Conservation (phyloP, 202 grass and related monocot genomes). For the Hordeum pubiflorum region DNA sequence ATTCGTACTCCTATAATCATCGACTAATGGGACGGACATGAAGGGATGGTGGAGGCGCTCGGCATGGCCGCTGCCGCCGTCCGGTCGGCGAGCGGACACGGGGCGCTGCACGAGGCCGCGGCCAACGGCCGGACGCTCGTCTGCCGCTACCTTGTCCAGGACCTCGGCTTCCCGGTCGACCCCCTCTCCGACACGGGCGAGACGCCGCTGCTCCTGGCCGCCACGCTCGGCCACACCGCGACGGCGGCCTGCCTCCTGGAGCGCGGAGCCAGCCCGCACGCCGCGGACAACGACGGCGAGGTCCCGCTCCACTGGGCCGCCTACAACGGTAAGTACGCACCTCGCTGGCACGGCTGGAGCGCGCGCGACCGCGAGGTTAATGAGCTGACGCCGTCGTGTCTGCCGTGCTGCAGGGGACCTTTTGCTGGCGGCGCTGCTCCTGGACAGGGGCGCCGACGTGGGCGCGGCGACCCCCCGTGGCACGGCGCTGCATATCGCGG, state of each 20-base stretch:
- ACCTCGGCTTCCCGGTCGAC: not conserved
- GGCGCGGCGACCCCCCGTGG: not conserved
- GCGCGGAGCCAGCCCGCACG: not conserved
- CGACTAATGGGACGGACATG: not conserved
- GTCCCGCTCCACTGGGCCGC: constrained; percentile 19
- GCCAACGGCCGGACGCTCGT: not conserved
- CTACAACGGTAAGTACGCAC: not conserved
- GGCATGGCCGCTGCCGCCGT: not conserved
- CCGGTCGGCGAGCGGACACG: not conserved
- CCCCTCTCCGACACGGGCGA: not conserved
- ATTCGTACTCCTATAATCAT: not conserved
- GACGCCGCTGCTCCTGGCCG: constrained; percentile 1
- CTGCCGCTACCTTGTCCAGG: not conserved
- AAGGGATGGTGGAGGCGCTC: not conserved
- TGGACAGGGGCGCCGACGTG: not conserved
- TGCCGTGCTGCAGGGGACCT: not conserved
- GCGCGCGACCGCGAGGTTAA: not conserved
- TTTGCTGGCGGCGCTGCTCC: constrained; percentile 10
- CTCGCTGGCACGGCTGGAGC: too few species aligned
- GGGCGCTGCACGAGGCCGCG: not conserved
- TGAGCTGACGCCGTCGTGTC: not conserved
- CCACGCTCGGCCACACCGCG: not conserved
- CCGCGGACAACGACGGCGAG: not conserved
- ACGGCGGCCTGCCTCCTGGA: constrained; percentile 15
- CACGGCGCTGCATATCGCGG: constrained; percentile 6